A percentile compares a stretch with the other conserved stretches of the same genome.
Conservation (phyloP, 1,284 basidiomycete genomes). For the Fomitiporia mediterranea region DNA sequence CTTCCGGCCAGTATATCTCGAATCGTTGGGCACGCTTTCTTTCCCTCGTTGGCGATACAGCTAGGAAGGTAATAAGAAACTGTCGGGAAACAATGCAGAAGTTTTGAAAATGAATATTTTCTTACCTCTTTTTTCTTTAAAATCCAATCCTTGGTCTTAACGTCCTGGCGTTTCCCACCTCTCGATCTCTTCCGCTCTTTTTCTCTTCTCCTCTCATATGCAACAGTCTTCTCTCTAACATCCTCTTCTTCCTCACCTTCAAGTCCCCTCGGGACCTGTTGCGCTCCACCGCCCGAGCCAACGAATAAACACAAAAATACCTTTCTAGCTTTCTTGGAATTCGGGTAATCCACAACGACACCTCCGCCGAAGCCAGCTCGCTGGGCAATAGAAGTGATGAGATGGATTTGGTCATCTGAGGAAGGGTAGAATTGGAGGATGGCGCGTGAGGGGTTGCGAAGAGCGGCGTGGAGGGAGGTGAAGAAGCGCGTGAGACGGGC, state of each 20-base stretch:
- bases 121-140: constrained; percentile 78
- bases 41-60: constrained; percentile 79
- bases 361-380: constrained; percentile 97
- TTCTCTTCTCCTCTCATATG: constrained; percentile 67
- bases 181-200: constrained; percentile 51
- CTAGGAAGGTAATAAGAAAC: constrained; percentile 34
- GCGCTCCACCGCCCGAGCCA: constrained; percentile 58
- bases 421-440: constrained; percentile 96
- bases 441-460: constrained; percentile 90
- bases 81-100: not conserved
- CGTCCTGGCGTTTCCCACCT: constrained; percentile 56
- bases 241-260: constrained; percentile 52
- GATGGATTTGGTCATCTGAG: constrained; percentile 91
- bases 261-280: constrained; percentile 69
- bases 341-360: constrained; percentile 94
- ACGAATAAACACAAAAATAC: constrained; percentile 89
- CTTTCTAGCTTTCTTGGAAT: constrained; percentile 91
- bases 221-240: constrained; percentile 35
- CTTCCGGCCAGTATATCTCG: constrained; percentile 77
- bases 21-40: constrained; percentile 73
- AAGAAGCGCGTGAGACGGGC: constrained; percentile 93
- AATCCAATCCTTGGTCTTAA: constrained; percentile 78
- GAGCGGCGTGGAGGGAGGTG: constrained; percentile 89
- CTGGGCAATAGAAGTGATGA: constrained; percentile 92
- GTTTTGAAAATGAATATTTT: not conserved